Percentiles rank a stretch among this genome's conserved stretches.
Conservation (phyloP, 345 rosid species). For the Isatis tinctoria region DNA sequence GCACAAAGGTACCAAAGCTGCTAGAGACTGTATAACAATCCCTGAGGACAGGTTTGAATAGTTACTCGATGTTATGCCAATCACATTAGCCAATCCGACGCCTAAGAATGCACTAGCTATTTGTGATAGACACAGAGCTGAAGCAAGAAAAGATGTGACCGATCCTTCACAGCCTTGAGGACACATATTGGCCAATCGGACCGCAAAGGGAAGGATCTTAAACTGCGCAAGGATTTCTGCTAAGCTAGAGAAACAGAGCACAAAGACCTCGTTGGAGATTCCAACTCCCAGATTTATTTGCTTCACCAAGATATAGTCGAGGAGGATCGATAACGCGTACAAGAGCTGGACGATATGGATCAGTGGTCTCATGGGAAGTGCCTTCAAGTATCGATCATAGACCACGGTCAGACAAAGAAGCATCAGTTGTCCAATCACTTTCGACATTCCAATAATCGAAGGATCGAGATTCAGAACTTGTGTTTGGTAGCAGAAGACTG, state of each 20-base stretch:
- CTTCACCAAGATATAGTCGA: slow-evolving; percentile 64
- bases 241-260: slow-evolving; percentile 67
- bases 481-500: slow-evolving; percentile 82
- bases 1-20: slow-evolving; percentile 60
- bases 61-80: slow-evolving; percentile 57
- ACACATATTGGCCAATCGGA: slow-evolving; percentile 59
- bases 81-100: slow-evolving; percentile 67
- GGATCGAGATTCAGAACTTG: slow-evolving; percentile 70
- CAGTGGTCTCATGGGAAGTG: slow-evolving; percentile 63
- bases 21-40: slow-evolving; percentile 58
- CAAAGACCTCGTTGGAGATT: slow-evolving; percentile 62
- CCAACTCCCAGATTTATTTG: slow-evolving; percentile 63
- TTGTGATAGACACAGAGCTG: slow-evolving; percentile 70
- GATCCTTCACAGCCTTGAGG: slow-evolving; percentile 91
- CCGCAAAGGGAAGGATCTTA: slow-evolving; percentile 74
- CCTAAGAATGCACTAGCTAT: slow-evolving; percentile 67
- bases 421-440: slow-evolving; percentile 68
- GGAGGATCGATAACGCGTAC: slow-evolving; percentile 66
- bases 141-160: slow-evolving; percentile 76
- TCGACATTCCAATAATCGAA: slow-evolving; percentile 71
- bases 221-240: slow-evolving; percentile 80
- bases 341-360: slow-evolving; percentile 47
- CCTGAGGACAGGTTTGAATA: slow-evolving; percentile 59
- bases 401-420: slow-evolving; percentile 59
- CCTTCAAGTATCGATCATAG: slow-evolving; percentile 61